Base-by-base conservation (phyloP, 179 eudicot genomes). In the Corrigiola litoralis region DNA sequence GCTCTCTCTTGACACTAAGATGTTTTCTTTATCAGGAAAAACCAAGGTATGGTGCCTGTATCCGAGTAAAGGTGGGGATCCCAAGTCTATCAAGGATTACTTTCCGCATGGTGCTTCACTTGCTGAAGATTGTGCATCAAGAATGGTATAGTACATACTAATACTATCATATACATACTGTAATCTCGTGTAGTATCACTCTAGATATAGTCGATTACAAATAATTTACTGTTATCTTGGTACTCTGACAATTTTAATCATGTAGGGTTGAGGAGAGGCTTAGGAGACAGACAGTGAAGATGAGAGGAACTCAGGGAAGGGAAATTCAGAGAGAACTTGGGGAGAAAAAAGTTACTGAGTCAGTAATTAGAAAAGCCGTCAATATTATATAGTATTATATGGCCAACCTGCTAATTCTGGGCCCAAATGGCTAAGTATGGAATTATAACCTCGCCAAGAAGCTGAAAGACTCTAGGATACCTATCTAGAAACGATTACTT, bases 31-130 rank as follows among this genome's bases (percentile, higher is more conserved):
- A 79, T 41, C 87, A 94, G 99, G 99, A 61, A 86, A 80, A 64
- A 69, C 65, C 69, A 90, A 80, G 28, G 95, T 90, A 47, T 90
- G 85, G 88, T 94, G 96, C 71, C 86, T 94, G 62, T 94, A 90
- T 71, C 96, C 97, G 33, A 94, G 65, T 66, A 94, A 91, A 85
- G 65, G 80, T 67, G 86, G 86, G 62, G 80, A 59, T 49, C 81
- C 85, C 38, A 79, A 83, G 75, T 84, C 91, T 14, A 83, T 88
- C 57, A 72, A 78, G 57, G 96, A 91, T 70, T 72, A 70, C 66
- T 77, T 91, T 55, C 46, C 78, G 52, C 21, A 51, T 59, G 80
- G 65, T 61, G 20, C 66, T 21, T 66, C 75, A 41, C 58, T 45
- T 33, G 48, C 36, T 72, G 61, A 29, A 61, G 77, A 72, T 63